phyloP scores from a whole-genome alignment of 306 rosid genomes.

The Castanea mollissima region DNA sequence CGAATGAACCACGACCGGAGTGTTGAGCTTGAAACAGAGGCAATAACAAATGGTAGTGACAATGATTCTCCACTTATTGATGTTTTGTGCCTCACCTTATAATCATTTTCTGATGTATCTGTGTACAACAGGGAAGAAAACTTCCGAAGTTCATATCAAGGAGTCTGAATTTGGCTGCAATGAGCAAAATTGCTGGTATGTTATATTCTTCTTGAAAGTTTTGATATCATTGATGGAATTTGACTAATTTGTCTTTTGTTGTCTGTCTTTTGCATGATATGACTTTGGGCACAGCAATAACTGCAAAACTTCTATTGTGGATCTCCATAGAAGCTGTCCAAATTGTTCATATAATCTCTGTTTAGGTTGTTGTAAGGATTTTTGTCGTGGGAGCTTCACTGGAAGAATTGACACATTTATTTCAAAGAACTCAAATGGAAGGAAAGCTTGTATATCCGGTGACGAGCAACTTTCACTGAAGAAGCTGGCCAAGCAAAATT shows the following conservation, averaged over 20 bases:
- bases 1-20: conserved; percentile 67
- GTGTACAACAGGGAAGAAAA: conserved; percentile 55
- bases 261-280: conserved; percentile 27
- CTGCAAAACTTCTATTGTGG: conserved; percentile 71
- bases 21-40: conserved; percentile 69
- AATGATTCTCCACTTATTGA: conserved; percentile 14
- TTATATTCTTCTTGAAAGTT: conserved; percentile 9
- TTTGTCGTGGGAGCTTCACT: conserved; percentile 41
- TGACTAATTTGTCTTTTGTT: conserved; percentile 16
- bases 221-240: conserved; percentile 20
- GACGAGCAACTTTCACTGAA: conserved; percentile 35
- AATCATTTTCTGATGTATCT: conserved; percentile 5
- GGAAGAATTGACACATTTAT: conserved; percentile 32
- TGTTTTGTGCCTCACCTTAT: conserved; percentile 20
- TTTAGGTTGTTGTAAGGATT: conserved; percentile 64
- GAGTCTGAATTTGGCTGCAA: conserved; percentile 54
- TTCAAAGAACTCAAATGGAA: conserved; percentile 34
- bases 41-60: conserved; percentile 54
- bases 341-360: conserved; percentile 85
- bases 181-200: conserved; percentile 58
- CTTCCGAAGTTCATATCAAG: conserved; percentile 67
- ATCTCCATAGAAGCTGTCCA: conserved; percentile 92
- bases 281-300: conserved; percentile 63
- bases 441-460: conserved; percentile 31
- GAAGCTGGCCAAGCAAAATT: conserved; percentile 31